Evolutionary conservation across 805 yeast genomes (phyloP).

Genomic region (Lipomyces yamanashiensis): DNA sequence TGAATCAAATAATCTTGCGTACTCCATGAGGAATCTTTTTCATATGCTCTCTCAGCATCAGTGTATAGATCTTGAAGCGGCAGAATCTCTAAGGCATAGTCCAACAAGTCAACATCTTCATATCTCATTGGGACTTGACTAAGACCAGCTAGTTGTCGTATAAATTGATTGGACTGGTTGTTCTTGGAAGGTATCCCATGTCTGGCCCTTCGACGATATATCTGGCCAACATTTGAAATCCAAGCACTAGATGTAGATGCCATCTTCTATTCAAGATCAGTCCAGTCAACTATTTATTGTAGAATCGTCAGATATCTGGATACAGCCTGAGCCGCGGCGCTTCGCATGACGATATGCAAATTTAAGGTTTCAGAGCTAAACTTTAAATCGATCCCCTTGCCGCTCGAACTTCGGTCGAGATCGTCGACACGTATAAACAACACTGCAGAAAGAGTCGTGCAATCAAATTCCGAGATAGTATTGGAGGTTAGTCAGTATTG

Average conservation of each 20-base stretch:
- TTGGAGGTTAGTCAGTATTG: neutral
- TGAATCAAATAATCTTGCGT: slow-evolving; percentile 63
- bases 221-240: neutral
- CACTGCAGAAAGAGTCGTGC: neutral
- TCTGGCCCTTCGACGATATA: neutral
- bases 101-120: slow-evolving; percentile 53
- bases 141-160: slow-evolving; percentile 3
- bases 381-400: neutral
- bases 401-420: neutral
- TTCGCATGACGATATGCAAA: neutral
- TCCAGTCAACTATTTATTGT: too few species aligned
- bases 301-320: too few species aligned
- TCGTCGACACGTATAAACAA: neutral
- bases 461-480: neutral
- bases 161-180: neutral
- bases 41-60: slow-evolving; percentile 58
- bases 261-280: too few species aligned
- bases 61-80: slow-evolving; percentile 63
- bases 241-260: neutral
- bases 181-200: too few species aligned
- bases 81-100: slow-evolving; percentile 63
- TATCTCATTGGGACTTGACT: slow-evolving; percentile 45
- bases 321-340: too few species aligned
- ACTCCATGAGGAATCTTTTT: slow-evolving; percentile 44
- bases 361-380: neutral